Evolutionary conservation across 306 rosid genomes (phyloP).

Genomic region (Glycine tomentella): DNA sequence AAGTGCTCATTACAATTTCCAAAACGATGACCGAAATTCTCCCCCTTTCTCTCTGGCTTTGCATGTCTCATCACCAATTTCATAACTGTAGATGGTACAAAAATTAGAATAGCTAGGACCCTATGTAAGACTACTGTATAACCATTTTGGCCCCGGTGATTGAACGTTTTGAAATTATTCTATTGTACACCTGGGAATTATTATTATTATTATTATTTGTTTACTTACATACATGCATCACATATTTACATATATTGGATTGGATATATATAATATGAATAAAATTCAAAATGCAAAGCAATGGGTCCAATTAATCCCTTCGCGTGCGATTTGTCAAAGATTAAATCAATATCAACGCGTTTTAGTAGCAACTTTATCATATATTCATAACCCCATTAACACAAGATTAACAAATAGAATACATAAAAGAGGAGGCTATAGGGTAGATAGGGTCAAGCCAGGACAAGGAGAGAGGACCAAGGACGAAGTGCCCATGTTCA

Average conservation of each 20-base stretch:
- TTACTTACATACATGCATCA: too few species aligned
- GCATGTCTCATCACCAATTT: too few species aligned
- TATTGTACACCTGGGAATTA: conserved; percentile 4
- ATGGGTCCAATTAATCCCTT: conserved; percentile 50
- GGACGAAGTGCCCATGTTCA: conserved; percentile 55
- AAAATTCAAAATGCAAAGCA: conserved; percentile 46
- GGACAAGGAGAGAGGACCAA: conserved; percentile 40
- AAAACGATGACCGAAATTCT: too few species aligned
- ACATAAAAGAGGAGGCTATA: conserved; percentile 43
- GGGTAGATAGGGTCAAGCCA: conserved; percentile 48
- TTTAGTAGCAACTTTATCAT: conserved; percentile 46
- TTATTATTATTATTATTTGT: too few species aligned
- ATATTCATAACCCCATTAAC: conserved; percentile 29
- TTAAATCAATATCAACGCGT: conserved; percentile 63
- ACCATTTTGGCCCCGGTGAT: conserved; percentile 39
- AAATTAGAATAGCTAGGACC: conserved; percentile 45
- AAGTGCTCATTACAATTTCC: conserved; percentile 47
- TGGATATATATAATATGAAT: not conserved
- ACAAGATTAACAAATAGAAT: conserved; percentile 35
- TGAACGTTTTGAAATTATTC: conserved; percentile 43
- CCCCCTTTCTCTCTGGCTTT: too few species aligned
- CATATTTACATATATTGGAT: too few species aligned
- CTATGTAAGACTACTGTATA: not conserved
- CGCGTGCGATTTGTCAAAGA: conserved; percentile 73
- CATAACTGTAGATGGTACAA: conserved; percentile 44